phyloP scores from a whole-genome alignment of 139 green algal genomes.

The Eudorina sp. region DNA sequence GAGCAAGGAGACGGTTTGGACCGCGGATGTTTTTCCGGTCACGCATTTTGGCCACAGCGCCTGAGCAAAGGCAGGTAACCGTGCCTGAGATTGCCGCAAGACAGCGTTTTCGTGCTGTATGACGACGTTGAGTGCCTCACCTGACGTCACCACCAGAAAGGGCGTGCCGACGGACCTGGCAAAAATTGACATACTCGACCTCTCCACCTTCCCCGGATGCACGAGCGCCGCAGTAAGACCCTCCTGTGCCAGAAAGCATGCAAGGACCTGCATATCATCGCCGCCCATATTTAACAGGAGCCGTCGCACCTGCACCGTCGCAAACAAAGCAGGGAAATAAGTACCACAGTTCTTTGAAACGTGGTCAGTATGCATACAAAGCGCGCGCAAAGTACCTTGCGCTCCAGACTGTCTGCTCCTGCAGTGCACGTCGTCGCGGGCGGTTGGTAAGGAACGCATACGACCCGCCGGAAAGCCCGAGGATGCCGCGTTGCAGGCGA shows the following conservation, averaged over 20 bases:
- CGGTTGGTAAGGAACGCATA: conserved; percentile 16
- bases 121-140: not conserved
- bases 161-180: not conserved
- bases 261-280: not conserved
- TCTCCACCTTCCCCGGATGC: not conserved
- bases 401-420: no score
- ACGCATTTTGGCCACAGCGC: no score
- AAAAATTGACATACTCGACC: not conserved
- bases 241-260: not conserved
- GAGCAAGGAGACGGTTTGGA: no score
- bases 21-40: no score
- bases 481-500: not conserved
- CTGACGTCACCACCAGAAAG: conserved; percentile 26
- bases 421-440: not conserved
- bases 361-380: no score
- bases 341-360: no score
- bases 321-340: no score
- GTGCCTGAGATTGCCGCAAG: no score
- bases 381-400: no score
- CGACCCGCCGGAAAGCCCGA: not conserved
- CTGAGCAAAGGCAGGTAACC: no score
- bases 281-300: not conserved
- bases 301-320: not conserved
- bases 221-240: not conserved
- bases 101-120: no score